These are phyloP conservation scores for Anastatica hierochuntica DNA, from an alignment of 345 rosid species.

Conservation along the genomic window DNA sequence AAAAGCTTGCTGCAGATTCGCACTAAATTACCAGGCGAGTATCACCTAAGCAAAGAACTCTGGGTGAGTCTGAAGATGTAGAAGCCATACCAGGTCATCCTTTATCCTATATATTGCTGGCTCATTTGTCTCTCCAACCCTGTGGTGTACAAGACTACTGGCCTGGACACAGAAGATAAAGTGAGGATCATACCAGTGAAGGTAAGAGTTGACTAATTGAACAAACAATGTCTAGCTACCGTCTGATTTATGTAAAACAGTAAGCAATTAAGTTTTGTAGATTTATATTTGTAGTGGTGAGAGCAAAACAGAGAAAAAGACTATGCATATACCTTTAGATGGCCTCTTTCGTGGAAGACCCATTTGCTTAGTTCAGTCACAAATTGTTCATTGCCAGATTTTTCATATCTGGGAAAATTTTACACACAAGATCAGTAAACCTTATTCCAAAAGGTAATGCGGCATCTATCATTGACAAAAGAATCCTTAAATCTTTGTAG, in stretches of 20 bases:
- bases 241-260: too few relatives aligned
- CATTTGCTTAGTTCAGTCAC: constrained; percentile 66
- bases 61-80: not conserved
- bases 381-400: constrained; percentile 61
- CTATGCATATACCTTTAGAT: constrained; percentile 37
- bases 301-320: constrained; percentile 1
- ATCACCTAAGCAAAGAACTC: not conserved
- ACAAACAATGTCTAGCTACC: too few relatives aligned
- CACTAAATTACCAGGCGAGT: not conserved
- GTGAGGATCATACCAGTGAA: constrained; percentile 7
- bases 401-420: constrained; percentile 35
- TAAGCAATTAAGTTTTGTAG: not conserved
- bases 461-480: not conserved
- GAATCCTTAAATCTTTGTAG: not conserved
- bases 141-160: constrained; percentile 39
- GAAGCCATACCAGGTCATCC: constrained; percentile 46
- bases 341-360: constrained; percentile 73
- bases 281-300: not conserved
- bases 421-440: constrained; percentile 12
- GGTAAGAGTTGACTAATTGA: not conserved
- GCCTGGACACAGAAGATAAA: constrained; percentile 32
- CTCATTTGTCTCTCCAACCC: constrained; percentile 51
- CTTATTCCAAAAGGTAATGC: not conserved
- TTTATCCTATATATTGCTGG: constrained; percentile 58
- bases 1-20: too few relatives aligned